A percentile compares a stretch with the other conserved stretches of the same genome.
Conservation (phyloP, 768 basidiomycete species). For the Hortiboletus campestris region DNA sequence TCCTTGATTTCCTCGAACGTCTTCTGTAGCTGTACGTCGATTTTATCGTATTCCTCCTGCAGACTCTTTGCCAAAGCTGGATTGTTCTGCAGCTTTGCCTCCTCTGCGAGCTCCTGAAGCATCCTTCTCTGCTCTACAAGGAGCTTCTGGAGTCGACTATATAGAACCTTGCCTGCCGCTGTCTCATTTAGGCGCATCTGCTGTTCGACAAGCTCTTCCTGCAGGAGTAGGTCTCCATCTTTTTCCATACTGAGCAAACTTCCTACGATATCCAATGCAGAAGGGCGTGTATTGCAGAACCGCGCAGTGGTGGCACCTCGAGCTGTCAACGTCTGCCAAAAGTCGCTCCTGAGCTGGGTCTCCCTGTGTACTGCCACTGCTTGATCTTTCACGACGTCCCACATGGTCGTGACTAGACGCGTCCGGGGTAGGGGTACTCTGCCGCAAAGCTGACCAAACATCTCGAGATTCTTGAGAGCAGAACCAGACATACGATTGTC, state of each 20-base stretch:
- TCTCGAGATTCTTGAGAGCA: slow-evolving; percentile 27
- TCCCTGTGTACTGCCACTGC: slow-evolving; percentile 15
- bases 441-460: slow-evolving; percentile 39
- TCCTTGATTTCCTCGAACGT: slow-evolving; percentile 23
- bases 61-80: slow-evolving; percentile 9
- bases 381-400: slow-evolving; percentile 27
- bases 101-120: slow-evolving; percentile 16
- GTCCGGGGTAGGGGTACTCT: slow-evolving; percentile 26
- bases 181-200: slow-evolving; percentile 20
- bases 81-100: slow-evolving; percentile 14
- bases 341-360: slow-evolving; percentile 22
- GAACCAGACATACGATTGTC: slow-evolving; percentile 36
- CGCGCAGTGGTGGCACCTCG: background rate
- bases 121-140: slow-evolving; percentile 16
- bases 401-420: slow-evolving; percentile 39
- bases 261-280: background rate
- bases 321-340: slow-evolving; percentile 17
- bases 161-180: slow-evolving; percentile 18
- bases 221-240: slow-evolving; percentile 3
- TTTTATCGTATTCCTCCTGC: slow-evolving; percentile 10
- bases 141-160: slow-evolving; percentile 16
- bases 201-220: slow-evolving; percentile 19
- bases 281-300: background rate
- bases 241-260: background rate
- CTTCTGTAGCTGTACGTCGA: slow-evolving; percentile 5